Evolutionary conservation across 495 filamentous ascomycete species (phyloP), one percentile per base, ranked within the genome.

Genomic region (Talaromyces nanjingensis): DNA sequence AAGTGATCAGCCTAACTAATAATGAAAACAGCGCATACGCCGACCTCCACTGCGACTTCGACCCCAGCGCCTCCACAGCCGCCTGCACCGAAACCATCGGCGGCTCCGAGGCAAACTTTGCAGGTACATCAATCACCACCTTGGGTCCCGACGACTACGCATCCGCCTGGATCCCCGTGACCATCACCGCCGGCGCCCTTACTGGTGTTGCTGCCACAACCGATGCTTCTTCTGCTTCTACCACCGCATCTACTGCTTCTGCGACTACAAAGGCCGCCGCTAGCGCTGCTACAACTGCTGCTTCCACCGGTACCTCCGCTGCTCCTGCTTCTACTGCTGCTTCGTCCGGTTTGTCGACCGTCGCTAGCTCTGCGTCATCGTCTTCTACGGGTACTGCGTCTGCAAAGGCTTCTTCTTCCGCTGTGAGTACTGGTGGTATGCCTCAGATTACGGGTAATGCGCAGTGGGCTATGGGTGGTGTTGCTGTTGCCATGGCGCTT

Each of bases 11-110:
- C 34, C 3, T 20, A 22, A n/a, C 16, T 12, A 55, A 37, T 53
- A 39, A 22, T 27, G 33, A 18, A 20, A 49, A 20, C 54, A 77
- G 76, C 56, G 68, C 71, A 9, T 70, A 64, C 11, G 69, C 58
- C 34, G 64, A 72, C 2, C 55, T 67, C 20, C 4, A 33, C 29
- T 83, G 76, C 54, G 70, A 59, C 27, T 8, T 71, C 24, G 64
- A 76, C 31, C 70, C 69, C 0, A 73, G 69, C 4, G 74, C 76
- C n/a, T 73, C 71, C 8, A 68, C 71, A 29, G 77, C 70, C 22
- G 67, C 70, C 27, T 81, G 79, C 65, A 74, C 70, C 20, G 68
- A 68, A 7, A 71, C 68, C 25, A 52, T 63, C n/a, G 67, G 67
- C 12, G 72, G 72, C 22, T 49, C 64, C 16, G 71, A 66, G 12